Base-by-base conservation (phyloP, 2,329 filamentous ascomycete genomes). In the Neonectria ditissima region DNA sequence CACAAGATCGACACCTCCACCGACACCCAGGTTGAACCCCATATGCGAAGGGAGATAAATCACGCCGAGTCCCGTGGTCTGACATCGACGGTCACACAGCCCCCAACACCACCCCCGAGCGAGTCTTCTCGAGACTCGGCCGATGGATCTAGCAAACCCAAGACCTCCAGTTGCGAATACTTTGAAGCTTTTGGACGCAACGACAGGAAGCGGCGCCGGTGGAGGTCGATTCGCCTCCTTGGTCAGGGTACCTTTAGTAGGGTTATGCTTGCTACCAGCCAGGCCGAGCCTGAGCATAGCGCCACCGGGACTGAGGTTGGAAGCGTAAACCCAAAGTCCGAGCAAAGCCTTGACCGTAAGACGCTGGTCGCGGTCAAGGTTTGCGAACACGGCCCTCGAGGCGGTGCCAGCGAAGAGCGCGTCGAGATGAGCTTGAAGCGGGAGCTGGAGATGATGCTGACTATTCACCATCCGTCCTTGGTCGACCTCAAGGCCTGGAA, bases 211-310 rank as follows among this genome's bases (percentile, higher is more conserved):
- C 84, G 88, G 20, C 88, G 91, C 60, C 85, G 88, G 68, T 99
- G 96, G 89, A 88, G 92, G 69, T 91, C 91, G 13, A 80, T 99
- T 41, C 91, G 92, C 62, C 82, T 90, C 68, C 86, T 99, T 6
- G 96, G 96, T 5, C 93, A 97, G 73, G 96, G 96, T 39, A 97
- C 96, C 0, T 99, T 99, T 78, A 97, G 94, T 77, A 92, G 92
- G 74, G 96, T 99, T 20, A 91, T 97, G 80, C 84, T 99, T 44
- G 96, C 94, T 5, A 97, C 94, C 11, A 93, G 92, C 73, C 89
- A 97, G 75, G 86, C 88, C 43, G 79, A 82, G 11, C 76, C 83
- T 10, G 83, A 85, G 0, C 83, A 85, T 39, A 81, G 83, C 28
- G 79, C 82, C 62, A 76, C 67, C 57, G 67, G 75, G 72, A 62